Conservation (phyloP, 805 yeast species). For the Cyberlindnera misumaiensis region DNA sequence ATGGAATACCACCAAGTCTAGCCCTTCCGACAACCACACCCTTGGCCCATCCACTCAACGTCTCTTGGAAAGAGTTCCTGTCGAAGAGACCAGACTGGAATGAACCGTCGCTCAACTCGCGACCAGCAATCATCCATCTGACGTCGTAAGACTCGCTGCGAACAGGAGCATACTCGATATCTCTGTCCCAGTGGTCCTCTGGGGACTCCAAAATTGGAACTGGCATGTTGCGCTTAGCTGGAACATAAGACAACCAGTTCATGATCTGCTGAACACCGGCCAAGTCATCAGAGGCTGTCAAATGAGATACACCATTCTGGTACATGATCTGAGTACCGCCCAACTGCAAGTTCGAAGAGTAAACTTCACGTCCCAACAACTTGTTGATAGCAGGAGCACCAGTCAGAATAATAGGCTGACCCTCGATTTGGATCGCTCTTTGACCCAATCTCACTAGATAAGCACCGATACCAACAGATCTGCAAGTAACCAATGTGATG, state of each 20-base stretch:
- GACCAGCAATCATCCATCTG: slow-evolving; percentile 91
- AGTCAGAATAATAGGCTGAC: slow-evolving; percentile 96
- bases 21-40: slow-evolving; percentile 99
- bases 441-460: slow-evolving; percentile 96
- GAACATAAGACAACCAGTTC: slow-evolving; percentile 93
- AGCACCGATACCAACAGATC: slow-evolving; percentile 99
- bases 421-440: slow-evolving; percentile 97
- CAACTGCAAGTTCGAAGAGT: slow-evolving; percentile 91
- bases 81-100: slow-evolving; percentile 90
- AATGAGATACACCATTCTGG: slow-evolving; percentile 95
- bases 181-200: slow-evolving; percentile 90
- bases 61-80: slow-evolving; percentile 88
- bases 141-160: slow-evolving; percentile 78
- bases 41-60: slow-evolving; percentile 96
- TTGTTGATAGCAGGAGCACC: slow-evolving; percentile 99
- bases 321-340: slow-evolving; percentile 99
- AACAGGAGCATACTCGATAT: slow-evolving; percentile 72
- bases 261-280: slow-evolving; percentile 94
- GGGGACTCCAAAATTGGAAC: slow-evolving; percentile 76
- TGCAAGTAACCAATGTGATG: slow-evolving; percentile 95
- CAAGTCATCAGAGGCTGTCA: slow-evolving; percentile 93
- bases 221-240: slow-evolving; percentile 83
- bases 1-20: slow-evolving; percentile 96
- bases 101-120: slow-evolving; percentile 54
- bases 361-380: slow-evolving; percentile 93